A percentile compares a stretch with the other conserved stretches of the same genome.
Conservation (phyloP, 495 filamentous ascomycete genomes). For the Poronia punctata region DNA sequence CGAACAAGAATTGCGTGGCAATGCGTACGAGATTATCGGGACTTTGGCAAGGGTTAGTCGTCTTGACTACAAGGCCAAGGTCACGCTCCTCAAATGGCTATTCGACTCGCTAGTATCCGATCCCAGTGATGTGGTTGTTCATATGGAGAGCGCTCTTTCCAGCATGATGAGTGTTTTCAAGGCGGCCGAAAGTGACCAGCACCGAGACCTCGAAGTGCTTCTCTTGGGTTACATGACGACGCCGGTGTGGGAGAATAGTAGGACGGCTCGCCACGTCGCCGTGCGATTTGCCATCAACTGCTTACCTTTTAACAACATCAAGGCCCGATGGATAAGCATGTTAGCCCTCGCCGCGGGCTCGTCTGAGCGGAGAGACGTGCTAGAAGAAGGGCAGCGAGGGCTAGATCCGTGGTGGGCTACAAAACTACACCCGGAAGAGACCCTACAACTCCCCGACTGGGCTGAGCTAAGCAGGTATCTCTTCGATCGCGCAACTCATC, state of each 20-base stretch:
- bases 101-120: constrained; percentile 79
- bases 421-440: constrained; percentile 32
- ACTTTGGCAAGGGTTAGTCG: constrained; percentile 56
- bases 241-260: constrained; percentile 30
- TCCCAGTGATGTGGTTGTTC: constrained; percentile 68
- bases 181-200: constrained; percentile 31
- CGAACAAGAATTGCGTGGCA: constrained; percentile 58
- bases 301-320: constrained; percentile 67
- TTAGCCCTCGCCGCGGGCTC: constrained; percentile 61
- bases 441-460: constrained; percentile 39
- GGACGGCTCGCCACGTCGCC: constrained; percentile 67
- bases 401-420: constrained; percentile 50
- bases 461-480: constrained; percentile 35
- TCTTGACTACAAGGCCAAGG: constrained; percentile 43
- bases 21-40: constrained; percentile 81
- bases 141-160: constrained; percentile 81
- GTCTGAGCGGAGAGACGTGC: constrained; percentile 66
- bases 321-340: constrained; percentile 81
- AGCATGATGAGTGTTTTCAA: constrained; percentile 53
- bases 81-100: constrained; percentile 63
- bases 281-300: constrained; percentile 89
- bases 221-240: constrained; percentile 59
- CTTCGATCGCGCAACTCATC: constrained; percentile 24
- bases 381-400: constrained; percentile 86
- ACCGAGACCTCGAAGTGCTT: constrained; percentile 32